Evolutionary conservation across 2,329 filamentous ascomycete species (phyloP).

Genomic region (Beauveria australis): DNA sequence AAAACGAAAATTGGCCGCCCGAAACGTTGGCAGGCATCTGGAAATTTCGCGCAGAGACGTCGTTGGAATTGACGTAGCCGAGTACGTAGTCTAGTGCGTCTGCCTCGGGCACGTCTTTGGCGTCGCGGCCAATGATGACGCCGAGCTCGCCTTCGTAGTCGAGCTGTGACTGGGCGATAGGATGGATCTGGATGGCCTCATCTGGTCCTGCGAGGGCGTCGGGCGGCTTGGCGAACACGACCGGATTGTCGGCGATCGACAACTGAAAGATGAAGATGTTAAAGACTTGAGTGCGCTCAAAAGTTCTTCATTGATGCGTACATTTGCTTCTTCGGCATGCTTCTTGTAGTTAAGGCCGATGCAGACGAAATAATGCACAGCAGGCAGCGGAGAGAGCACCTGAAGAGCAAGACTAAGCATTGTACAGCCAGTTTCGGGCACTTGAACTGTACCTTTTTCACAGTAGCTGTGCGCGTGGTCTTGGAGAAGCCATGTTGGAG

Average conservation of each 20-base stretch:
- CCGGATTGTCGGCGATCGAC: constrained; percentile 5
- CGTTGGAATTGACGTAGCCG: constrained; percentile 50
- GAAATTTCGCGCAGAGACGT: constrained; percentile 39
- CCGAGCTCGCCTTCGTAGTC: constrained; percentile 34
- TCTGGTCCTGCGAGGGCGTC: constrained; percentile 15
- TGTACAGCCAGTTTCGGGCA: too few species aligned
- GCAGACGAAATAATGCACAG: constrained; percentile 16
- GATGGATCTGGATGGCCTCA: constrained; percentile 28
- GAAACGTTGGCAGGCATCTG: constrained; percentile 33
- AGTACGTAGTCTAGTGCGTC: constrained; percentile 44
- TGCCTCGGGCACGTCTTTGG: constrained; percentile 37
- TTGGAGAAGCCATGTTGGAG: background rate
- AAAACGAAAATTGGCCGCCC: constrained; percentile 38
- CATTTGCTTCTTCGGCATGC: constrained; percentile 19
- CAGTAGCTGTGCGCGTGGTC: background rate
- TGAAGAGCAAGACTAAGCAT: background rate
- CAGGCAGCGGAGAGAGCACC: background rate
- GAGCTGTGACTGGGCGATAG: constrained; percentile 26
- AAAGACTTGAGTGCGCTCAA: background rate
- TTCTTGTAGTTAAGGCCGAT: constrained; percentile 21
- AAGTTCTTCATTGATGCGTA: background rate
- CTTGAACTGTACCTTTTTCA: background rate
- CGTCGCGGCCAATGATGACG: constrained; percentile 38
- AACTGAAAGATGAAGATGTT: background rate
- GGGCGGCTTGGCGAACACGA: constrained; percentile 16